Base-by-base conservation (phyloP, 345 rosid species). In the Firmiana major region DNA sequence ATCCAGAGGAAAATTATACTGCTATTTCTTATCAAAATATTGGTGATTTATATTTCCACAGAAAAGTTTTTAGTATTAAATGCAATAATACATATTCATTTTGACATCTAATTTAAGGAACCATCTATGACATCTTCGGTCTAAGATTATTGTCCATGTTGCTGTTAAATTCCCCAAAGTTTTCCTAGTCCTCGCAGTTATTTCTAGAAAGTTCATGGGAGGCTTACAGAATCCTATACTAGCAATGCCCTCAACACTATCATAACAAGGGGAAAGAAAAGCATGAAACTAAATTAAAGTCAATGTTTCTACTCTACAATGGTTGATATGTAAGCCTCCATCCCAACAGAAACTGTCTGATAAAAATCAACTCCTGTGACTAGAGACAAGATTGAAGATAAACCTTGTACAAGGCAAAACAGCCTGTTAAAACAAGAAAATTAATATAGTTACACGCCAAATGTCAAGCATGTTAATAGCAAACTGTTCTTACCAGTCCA, bases 401-500 rank as follows among this genome's bases (percentile, higher is more conserved):
- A 57, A 9, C 26, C 9, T 57, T 9, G 5, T 58, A 11, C 6
- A 58, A 58, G 34, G 6, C 15, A 58, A n/a, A 12, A 55, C 26
- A 9, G 21, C 21, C 10, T n/a, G 0, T 19, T 17, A n/a, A 54
- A 54, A 54, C 24, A 9, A 54, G 21, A 21, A 55, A 21, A 55
- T 55, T 55, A 11, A n/a, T 55, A n/a, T 7, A 21, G 28, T 21
- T 10, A 10, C 13, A 58, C 10, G 63, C 17, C 63, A 58, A 58
- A 58, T 22, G 63, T 58, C 34, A 15, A 10, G 63, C 6, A 63
- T 55, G 60, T 55, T 21, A 9, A 9, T 13, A 66, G 17, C 45
- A 43, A 42, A 26, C 24, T 9, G 45, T 72, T 66, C 78, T 76
- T 83, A 90, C 87, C 92, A 87, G 82, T 90, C 92, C 77, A 88